Evolutionary conservation across 176 grass and related monocot genomes (phyloP).

Genomic region (Carex littledalei): DNA sequence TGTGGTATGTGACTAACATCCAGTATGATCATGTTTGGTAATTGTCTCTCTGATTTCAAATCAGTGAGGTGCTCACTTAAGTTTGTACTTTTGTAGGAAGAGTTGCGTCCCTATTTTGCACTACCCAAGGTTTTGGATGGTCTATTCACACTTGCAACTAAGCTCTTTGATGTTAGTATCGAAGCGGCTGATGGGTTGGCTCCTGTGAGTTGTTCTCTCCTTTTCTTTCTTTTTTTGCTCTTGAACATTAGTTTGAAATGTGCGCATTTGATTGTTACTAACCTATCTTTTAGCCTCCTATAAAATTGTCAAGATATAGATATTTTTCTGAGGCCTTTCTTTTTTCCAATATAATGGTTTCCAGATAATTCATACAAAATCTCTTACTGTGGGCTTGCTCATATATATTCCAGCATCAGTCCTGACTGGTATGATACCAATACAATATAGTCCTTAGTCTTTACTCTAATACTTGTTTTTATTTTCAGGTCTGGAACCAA

Average conservation of each 20-base stretch:
- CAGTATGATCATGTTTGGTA: background rate
- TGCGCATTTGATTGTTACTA: background rate
- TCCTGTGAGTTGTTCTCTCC: constrained; percentile 53
- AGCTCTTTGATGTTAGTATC: constrained; percentile 77
- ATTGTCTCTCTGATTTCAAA: background rate
- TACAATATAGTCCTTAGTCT: background rate
- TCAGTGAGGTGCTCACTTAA: background rate
- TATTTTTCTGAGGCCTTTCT: background rate
- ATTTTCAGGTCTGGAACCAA: constrained; percentile 76
- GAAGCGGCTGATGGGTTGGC: constrained; percentile 84
- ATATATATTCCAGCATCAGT: background rate
- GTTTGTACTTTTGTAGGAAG: constrained; percentile 51
- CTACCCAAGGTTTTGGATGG: constrained; percentile 94
- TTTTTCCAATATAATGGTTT: background rate
- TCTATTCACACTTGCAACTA: constrained; percentile 81
- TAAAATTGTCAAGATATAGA: background rate
- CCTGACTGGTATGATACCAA: background rate
- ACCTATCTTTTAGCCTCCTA: background rate
- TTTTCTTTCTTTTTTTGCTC: constrained; percentile 4
- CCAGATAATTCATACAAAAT: background rate
- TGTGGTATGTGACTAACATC: background rate
- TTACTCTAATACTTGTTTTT: constrained; percentile 22
- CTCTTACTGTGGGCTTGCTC: background rate
- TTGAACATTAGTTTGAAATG: background rate
- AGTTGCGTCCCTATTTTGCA: constrained; percentile 92